Evolutionary conservation across 1,139 yeast genomes (phyloP).

Genomic region (Hyphopichia buzzinii): DNA sequence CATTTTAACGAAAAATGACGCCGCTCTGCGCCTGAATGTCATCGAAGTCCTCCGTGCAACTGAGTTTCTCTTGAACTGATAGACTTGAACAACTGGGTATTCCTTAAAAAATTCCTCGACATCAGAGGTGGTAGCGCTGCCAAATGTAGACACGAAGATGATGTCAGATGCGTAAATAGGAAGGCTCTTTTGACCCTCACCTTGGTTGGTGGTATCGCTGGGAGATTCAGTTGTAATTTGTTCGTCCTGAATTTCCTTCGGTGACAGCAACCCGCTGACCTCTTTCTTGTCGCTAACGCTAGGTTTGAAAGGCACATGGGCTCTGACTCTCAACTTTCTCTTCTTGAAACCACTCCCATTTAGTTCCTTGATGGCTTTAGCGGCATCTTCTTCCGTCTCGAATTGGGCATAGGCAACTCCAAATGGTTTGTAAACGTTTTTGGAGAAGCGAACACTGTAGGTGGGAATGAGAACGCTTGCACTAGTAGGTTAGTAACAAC

Average conservation of each 20-base stretch:
- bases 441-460: conserved; percentile 48
- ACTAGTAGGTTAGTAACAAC: conserved; percentile 14
- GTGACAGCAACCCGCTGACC: conserved; percentile 5
- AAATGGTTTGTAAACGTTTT: conserved; percentile 42
- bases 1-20: conserved; percentile 46
- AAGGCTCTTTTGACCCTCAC: too few relatives aligned
- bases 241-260: neutral
- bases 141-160: conserved; percentile 49
- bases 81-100: conserved; percentile 46
- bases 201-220: too few relatives aligned
- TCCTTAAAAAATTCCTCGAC: conserved; percentile 43
- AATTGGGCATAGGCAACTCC: conserved; percentile 71
- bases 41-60: conserved; percentile 9
- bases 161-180: conserved; percentile 41
- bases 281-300: too few relatives aligned
- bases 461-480: conserved; percentile 51
- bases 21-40: conserved; percentile 20
- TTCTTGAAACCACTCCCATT: conserved; percentile 40
- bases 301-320: conserved; percentile 43
- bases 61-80: conserved; percentile 21
- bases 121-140: conserved; percentile 40
- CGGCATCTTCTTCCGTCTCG: conserved; percentile 47
- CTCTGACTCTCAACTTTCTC: conserved; percentile 35
- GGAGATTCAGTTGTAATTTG: neutral
- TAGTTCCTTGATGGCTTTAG: conserved; percentile 39